phyloP scores from a whole-genome alignment of 2,329 filamentous ascomycete species.

The Dactylellina haptotyla region DNA sequence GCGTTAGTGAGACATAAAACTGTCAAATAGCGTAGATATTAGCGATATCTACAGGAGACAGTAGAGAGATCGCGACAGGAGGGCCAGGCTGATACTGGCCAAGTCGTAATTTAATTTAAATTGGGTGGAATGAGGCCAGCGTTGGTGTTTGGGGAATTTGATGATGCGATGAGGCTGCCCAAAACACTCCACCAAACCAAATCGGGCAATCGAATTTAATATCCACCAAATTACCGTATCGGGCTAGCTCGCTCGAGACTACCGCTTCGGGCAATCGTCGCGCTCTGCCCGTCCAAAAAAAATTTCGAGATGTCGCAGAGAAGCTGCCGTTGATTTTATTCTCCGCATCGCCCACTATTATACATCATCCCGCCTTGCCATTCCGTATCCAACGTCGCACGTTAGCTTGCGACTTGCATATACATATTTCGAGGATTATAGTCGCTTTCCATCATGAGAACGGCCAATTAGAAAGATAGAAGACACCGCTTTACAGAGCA shows the following conservation, averaged over 20 bases:
- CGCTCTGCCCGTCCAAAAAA: conserved; percentile 33
- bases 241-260: background rate
- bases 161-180: conserved; percentile 33
- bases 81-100: too few relatives aligned
- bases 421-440: background rate
- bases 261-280: conserved; percentile 25
- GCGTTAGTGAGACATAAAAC: too few relatives aligned
- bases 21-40: too few relatives aligned
- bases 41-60: too few relatives aligned
- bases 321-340: background rate
- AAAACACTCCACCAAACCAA: conserved; percentile 2
- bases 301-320: conserved; percentile 42
- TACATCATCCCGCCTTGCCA: background rate
- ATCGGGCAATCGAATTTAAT: background rate
- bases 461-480: background rate
- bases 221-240: background rate
- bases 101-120: too few relatives aligned
- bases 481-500: background rate
- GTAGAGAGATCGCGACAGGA: too few relatives aligned
- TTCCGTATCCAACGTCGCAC: background rate
- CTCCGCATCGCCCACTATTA: background rate
- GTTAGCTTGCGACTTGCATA: background rate
- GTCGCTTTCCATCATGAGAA: conserved; percentile 6
- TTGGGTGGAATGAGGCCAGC: conserved; percentile 1
- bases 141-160: background rate